Conservation (phyloP, 257 asterid species). For the Primulina tabacum region DNA sequence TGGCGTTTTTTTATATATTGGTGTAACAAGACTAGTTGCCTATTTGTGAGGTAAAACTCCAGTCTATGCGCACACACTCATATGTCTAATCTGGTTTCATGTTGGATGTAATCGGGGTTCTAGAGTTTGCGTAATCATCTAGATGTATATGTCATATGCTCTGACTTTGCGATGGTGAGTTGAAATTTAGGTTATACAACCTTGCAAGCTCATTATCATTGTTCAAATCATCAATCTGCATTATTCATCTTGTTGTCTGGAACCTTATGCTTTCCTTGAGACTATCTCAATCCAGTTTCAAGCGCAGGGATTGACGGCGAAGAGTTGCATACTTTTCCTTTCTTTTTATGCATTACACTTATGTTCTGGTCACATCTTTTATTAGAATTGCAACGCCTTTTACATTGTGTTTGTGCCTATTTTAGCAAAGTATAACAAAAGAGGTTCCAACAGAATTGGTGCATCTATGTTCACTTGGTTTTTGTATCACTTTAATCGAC, state of each 20-base stretch:
- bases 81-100: background rate
- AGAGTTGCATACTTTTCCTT: background rate
- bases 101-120: background rate
- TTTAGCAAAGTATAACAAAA: background rate
- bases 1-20: background rate
- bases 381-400: background rate
- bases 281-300: background rate
- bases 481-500: background rate
- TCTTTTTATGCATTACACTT: background rate
- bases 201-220: background rate
- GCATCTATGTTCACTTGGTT: background rate
- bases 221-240: background rate
- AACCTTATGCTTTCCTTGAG: background rate
- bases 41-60: too few species aligned
- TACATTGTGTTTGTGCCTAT: background rate
- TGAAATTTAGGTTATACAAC: background rate
- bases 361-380: background rate
- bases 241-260: background rate
- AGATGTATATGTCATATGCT: background rate
- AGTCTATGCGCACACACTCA: background rate
- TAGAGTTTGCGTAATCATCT: background rate
- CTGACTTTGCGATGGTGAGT: background rate
- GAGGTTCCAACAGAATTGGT: background rate
- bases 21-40: background rate
- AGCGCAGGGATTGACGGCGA: background rate